Evolutionary conservation across 2,329 filamentous ascomycete species (phyloP).

Genomic region (Diaporthe sp.): DNA sequence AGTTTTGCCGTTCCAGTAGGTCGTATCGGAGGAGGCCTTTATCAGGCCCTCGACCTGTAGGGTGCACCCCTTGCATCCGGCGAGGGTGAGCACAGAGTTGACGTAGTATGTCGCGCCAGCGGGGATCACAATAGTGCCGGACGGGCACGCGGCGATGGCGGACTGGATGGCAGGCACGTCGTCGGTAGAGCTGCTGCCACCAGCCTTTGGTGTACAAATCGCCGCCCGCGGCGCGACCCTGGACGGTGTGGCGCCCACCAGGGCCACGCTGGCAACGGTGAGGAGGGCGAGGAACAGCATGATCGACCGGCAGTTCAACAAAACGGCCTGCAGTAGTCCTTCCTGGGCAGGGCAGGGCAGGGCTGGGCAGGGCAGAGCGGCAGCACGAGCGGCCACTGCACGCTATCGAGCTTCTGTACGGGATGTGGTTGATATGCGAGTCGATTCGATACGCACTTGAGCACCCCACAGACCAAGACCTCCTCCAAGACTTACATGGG

Average conservation of each 20-base stretch:
- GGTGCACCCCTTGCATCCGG: background rate
- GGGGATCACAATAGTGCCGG: background rate
- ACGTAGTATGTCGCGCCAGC: background rate
- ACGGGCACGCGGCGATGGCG: background rate
- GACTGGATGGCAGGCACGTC: background rate
- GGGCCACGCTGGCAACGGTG: background rate
- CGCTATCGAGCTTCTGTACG: background rate
- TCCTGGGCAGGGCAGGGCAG: too few species aligned
- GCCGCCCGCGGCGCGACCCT: background rate
- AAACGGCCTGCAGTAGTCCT: too few species aligned
- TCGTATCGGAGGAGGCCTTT: background rate
- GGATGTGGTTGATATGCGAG: background rate
- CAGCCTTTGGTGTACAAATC: background rate
- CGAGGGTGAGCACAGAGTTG: background rate
- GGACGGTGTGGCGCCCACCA: background rate
- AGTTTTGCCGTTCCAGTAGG: background rate
- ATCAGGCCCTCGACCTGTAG: background rate
- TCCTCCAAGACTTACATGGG: background rate
- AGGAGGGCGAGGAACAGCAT: background rate
- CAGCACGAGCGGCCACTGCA: too few species aligned
- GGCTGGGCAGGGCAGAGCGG: too few species aligned
- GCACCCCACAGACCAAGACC: background rate
- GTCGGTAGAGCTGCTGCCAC: background rate
- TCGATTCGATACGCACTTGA: background rate
- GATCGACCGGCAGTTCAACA: background rate